Percentiles rank a stretch among this genome's conserved stretches.
phyloP scores from a whole-genome alignment of 2,329 filamentous ascomycete genomes.

The Ustulina deusta region DNA sequence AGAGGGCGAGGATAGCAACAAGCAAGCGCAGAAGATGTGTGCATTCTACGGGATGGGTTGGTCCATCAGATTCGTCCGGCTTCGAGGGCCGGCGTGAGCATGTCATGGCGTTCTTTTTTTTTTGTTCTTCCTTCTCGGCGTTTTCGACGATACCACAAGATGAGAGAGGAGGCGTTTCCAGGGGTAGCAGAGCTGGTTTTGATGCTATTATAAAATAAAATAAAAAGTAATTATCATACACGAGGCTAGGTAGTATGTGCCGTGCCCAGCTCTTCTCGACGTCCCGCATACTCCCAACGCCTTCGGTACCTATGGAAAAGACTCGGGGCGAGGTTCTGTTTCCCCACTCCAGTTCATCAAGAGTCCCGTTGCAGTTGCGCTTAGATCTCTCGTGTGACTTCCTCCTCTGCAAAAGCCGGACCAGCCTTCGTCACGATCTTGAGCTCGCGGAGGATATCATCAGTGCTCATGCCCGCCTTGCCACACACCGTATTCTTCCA shows the following conservation, averaged over 20 bases:
- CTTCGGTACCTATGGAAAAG: not conserved
- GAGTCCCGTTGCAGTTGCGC: not conserved
- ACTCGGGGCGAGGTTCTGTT: not conserved
- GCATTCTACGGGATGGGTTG: not conserved
- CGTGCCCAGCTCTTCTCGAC: not conserved
- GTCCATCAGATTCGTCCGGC: not conserved
- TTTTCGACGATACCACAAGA: slow-evolving; percentile 28
- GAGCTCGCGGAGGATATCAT: slow-evolving; percentile 70
- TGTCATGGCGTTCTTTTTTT: slow-evolving; percentile 22
- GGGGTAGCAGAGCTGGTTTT: not conserved
- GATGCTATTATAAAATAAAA: slow-evolving; percentile 7
- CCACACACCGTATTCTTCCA: slow-evolving; percentile 79
- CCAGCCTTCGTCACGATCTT: slow-evolving; percentile 11
- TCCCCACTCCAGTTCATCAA: not conserved
- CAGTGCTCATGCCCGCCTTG: slow-evolving; percentile 69
- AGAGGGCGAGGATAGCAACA: not conserved
- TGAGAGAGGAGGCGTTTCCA: slow-evolving; percentile 1
- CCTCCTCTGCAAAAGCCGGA: not conserved
- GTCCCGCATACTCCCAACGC: not conserved
- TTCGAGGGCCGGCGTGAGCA: not conserved
- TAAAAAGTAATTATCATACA: slow-evolving; percentile 5
- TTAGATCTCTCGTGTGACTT: not conserved
- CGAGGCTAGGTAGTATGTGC: not conserved
- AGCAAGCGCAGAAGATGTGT: not conserved
- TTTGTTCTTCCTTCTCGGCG: too few species aligned